A percentile compares a stretch with the other conserved stretches of the same genome.
These are phyloP conservation scores for Serendipita sp. DNA, from an alignment of 768 basidiomycete genomes.

Conservation along the genomic window DNA sequence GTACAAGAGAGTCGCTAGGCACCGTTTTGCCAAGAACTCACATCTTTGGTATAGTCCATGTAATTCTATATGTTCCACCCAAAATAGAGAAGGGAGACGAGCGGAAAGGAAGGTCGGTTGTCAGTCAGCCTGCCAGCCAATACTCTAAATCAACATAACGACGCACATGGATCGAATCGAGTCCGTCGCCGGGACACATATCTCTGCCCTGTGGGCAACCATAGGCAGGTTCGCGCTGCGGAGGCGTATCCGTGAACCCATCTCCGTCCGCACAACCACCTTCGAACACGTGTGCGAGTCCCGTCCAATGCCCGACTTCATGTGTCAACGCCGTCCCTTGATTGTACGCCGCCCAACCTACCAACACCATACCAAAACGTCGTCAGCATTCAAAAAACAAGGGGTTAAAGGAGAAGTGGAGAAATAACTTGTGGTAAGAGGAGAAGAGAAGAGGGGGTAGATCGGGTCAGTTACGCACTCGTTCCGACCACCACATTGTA, in stretches of 20 bases:
- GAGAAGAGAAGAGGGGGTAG: too few species aligned
- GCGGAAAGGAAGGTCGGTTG: too few species aligned
- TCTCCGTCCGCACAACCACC: slow-evolving; percentile 17
- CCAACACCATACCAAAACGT: too few species aligned
- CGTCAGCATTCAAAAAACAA: neutral
- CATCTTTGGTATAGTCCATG: too few species aligned
- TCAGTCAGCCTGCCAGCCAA: too few species aligned
- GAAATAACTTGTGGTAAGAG: too few species aligned
- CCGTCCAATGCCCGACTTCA: slow-evolving; percentile 26
- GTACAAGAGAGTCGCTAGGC: too few species aligned
- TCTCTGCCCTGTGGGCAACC: slow-evolving; percentile 21
- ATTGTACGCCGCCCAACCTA: neutral
- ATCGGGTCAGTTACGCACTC: neutral
- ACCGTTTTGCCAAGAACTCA: too few species aligned
- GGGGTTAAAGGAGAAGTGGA: too few species aligned
- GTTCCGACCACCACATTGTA: neutral
- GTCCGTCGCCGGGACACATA: slow-evolving; percentile 18
- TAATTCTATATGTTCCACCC: too few species aligned
- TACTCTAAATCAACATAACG: too few species aligned
- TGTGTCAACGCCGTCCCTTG: slow-evolving; percentile 22
- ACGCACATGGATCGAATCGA: slow-evolving; percentile 13
- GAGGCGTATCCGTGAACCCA: slow-evolving; percentile 14
- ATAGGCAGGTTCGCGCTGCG: slow-evolving; percentile 18
- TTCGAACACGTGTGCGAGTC: slow-evolving; percentile 29
- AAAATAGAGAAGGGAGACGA: too few species aligned